A percentile compares a stretch with the other conserved stretches of the same genome.
Conservation (phyloP, 2,329 filamentous ascomycete species). For the Pseudogymnoascus sp. region DNA sequence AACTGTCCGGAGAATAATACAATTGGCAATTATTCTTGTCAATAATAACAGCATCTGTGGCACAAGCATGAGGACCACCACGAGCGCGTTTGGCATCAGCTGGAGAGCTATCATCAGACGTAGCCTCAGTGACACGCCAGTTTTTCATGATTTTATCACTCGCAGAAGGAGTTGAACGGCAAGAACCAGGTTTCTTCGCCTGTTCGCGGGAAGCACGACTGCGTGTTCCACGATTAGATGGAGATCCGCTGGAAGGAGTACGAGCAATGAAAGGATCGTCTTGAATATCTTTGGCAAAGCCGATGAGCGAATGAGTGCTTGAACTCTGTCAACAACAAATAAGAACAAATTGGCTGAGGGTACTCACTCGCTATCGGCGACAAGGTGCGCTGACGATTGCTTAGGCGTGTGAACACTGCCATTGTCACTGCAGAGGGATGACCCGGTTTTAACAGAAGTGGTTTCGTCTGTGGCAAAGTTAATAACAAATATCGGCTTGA, state of each 20-base stretch:
- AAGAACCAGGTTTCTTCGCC: background rate
- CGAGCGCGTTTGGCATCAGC: background rate
- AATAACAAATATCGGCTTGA: background rate
- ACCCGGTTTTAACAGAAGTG: background rate
- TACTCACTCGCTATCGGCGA: background rate
- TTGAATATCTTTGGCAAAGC: background rate
- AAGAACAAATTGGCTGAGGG: background rate
- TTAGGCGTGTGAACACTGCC: background rate
- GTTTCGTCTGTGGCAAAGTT: background rate
- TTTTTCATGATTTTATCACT: constrained; percentile 3
- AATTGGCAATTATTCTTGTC: constrained; percentile 5
- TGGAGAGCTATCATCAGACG: background rate
- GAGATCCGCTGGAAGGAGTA: background rate
- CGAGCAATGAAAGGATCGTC: background rate
- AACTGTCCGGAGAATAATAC: constrained; percentile 42
- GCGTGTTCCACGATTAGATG: background rate
- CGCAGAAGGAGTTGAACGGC: background rate
- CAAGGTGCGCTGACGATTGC: background rate
- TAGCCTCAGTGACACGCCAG: background rate
- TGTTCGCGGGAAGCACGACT: background rate
- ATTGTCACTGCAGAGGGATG: background rate
- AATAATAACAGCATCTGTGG: background rate
- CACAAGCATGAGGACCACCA: background rate
- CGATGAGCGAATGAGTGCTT: background rate
- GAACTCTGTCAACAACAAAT: background rate